Evolutionary conservation across 345 rosid species (phyloP).

Genomic region (Viola odorata): DNA sequence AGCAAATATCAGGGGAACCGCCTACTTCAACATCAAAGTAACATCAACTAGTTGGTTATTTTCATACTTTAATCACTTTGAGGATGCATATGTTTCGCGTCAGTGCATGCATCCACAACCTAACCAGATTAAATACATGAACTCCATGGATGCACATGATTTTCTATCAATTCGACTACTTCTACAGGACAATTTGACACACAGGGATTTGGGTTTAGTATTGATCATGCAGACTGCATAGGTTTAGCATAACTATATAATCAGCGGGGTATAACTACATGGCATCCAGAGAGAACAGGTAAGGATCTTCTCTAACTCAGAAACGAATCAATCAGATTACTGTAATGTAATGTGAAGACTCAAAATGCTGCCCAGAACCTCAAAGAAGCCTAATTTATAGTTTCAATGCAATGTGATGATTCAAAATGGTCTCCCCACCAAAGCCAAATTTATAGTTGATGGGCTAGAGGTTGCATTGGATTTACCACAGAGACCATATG

Average conservation of each 20-base stretch:
- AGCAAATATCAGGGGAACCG: neutral
- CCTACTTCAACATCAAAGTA: slow-evolving; percentile 8
- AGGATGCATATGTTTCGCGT: neutral
- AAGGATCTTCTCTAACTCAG: neutral
- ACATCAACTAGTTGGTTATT: neutral
- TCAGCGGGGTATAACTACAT: neutral
- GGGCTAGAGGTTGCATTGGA: neutral
- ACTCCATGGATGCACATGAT: neutral
- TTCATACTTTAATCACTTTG: neutral
- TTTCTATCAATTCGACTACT: neutral
- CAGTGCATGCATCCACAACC: neutral
- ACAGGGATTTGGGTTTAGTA: neutral
- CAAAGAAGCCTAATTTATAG: neutral
- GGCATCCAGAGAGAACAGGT: neutral
- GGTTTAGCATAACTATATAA: neutral
- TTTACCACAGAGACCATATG: neutral
- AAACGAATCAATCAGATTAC: neutral
- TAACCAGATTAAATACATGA: neutral
- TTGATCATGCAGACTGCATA: neutral
- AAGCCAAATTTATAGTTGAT: neutral
- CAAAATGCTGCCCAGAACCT: neutral
- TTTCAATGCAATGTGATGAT: neutral
- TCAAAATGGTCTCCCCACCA: neutral
- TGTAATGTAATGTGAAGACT: neutral
- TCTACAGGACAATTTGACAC: too few species aligned